Conservation (phyloP, 2,329 filamentous ascomycete species). For the Neurospora crassa region DNA sequence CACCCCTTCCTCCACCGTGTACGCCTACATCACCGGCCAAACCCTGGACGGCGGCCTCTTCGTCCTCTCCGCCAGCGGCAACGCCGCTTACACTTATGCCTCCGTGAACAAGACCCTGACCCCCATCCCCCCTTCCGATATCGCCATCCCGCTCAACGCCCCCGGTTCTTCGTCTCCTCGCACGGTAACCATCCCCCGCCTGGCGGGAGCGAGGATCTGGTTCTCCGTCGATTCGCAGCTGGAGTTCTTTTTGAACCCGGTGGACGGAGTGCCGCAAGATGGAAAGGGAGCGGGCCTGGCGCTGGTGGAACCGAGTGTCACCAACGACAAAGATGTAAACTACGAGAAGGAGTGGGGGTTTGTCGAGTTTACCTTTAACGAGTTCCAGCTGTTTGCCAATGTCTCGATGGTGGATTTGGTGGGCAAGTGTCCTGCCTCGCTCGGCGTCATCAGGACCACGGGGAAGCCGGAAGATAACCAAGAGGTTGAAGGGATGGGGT, state of each 20-base stretch:
- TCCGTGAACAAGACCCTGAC: slow-evolving; percentile 22
- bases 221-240: slow-evolving; percentile 52
- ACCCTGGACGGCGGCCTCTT: slow-evolving; percentile 50
- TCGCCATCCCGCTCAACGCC: slow-evolving; percentile 51
- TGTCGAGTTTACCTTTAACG: slow-evolving; percentile 60
- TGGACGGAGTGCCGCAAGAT: background rate
- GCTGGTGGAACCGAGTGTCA: slow-evolving; percentile 65
- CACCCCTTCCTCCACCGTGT: slow-evolving; percentile 49
- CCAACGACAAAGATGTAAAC: slow-evolving; percentile 55
- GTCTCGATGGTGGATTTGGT: slow-evolving; percentile 73
- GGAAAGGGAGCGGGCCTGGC: slow-evolving; percentile 33
- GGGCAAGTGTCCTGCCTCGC: slow-evolving; percentile 9
- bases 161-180: slow-evolving; percentile 35
- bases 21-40: slow-evolving; percentile 62
- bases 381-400: slow-evolving; percentile 52
- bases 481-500: slow-evolving; percentile 39
- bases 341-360: slow-evolving; percentile 55
- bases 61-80: slow-evolving; percentile 56
- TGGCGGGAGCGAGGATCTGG: slow-evolving; percentile 65
- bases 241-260: slow-evolving; percentile 59
- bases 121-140: slow-evolving; percentile 43
- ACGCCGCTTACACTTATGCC: slow-evolving; percentile 39
- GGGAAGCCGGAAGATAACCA: slow-evolving; percentile 8
- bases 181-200: slow-evolving; percentile 55
- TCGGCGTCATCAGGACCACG: no score